These are phyloP conservation scores for Uronychia binucleata DNA, from an alignment of 73 alveolate species.

Conservation along the genomic window DNA sequence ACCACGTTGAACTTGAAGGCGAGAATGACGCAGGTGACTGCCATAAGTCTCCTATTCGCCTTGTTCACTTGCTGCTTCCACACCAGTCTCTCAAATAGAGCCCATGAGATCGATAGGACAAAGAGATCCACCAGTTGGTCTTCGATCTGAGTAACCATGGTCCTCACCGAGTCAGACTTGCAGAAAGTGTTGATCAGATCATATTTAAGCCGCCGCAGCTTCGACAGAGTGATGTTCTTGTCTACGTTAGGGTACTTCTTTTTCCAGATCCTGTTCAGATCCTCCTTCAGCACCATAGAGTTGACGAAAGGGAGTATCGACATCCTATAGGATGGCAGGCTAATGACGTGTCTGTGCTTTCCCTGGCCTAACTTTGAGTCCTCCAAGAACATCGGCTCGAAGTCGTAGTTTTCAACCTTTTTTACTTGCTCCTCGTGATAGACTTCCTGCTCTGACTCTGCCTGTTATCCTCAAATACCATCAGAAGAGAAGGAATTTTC, in stretches of 20 bases:
- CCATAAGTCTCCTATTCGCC: slow-evolving; percentile 22
- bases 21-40: slow-evolving; percentile 22
- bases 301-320: slow-evolving; percentile 43
- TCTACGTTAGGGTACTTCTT: slow-evolving; percentile 26
- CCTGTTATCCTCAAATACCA: not conserved
- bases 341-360: slow-evolving; percentile 37
- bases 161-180: not conserved
- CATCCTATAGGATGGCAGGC: slow-evolving; percentile 39
- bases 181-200: slow-evolving; percentile 14
- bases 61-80: slow-evolving; percentile 35
- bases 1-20: slow-evolving; percentile 21
- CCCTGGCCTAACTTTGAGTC: slow-evolving; percentile 33
- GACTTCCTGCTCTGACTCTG: not conserved
- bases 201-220: slow-evolving; percentile 16
- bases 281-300: slow-evolving; percentile 32
- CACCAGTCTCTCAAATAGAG: slow-evolving; percentile 38
- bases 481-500: not conserved
- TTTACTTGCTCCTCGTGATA: not conserved
- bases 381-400: slow-evolving; percentile 34
- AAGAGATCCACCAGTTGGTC: slow-evolving; percentile 14
- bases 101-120: slow-evolving; percentile 23
- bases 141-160: too few relatives aligned
- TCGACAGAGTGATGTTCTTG: slow-evolving; percentile 28
- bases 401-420: slow-evolving; percentile 3
- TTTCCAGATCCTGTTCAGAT: slow-evolving; percentile 21